Conservation (phyloP, 2,329 filamentous ascomycete species). For the Lasiodiplodia sp. region DNA sequence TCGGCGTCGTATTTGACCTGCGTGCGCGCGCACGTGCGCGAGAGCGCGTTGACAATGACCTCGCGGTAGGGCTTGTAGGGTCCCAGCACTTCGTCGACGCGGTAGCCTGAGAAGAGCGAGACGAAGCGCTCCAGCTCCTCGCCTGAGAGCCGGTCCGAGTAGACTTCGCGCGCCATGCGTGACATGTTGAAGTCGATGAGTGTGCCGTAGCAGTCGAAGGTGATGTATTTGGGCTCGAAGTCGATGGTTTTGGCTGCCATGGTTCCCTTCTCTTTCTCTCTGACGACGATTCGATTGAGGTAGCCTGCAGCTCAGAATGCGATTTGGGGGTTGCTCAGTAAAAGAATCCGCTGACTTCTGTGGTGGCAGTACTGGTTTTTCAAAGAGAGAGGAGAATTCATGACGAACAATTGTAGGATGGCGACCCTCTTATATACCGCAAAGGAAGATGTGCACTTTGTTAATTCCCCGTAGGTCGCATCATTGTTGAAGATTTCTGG, state of each 20-base stretch:
- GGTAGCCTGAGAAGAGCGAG: constrained; percentile 26
- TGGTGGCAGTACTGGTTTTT: too few relatives aligned
- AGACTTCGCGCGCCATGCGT: constrained; percentile 26
- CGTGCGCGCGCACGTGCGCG: constrained; percentile 22
- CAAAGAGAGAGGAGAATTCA: too few relatives aligned
- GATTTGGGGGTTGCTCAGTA: too few relatives aligned
- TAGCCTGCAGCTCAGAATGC: too few relatives aligned
- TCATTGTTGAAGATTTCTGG: not conserved
- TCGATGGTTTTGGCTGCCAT: constrained; percentile 12
- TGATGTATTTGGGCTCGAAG: constrained; percentile 30
- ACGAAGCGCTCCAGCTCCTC: constrained; percentile 27
- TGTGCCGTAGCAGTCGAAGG: constrained; percentile 31
- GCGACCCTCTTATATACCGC: not conserved
- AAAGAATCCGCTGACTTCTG: too few relatives aligned
- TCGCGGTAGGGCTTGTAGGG: constrained; percentile 30
- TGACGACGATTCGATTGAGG: too few relatives aligned
- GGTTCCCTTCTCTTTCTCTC: not conserved
- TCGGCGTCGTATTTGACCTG: not conserved
- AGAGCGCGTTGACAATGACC: constrained; percentile 22
- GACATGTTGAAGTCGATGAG: constrained; percentile 31
- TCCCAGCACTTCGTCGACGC: constrained; percentile 27
- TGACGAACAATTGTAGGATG: too few relatives aligned
- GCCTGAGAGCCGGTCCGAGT: constrained; percentile 3
- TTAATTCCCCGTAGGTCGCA: not conserved
- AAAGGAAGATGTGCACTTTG: not conserved